Conservation (phyloP, 768 basidiomycete species). For the Piloderma croceum region DNA sequence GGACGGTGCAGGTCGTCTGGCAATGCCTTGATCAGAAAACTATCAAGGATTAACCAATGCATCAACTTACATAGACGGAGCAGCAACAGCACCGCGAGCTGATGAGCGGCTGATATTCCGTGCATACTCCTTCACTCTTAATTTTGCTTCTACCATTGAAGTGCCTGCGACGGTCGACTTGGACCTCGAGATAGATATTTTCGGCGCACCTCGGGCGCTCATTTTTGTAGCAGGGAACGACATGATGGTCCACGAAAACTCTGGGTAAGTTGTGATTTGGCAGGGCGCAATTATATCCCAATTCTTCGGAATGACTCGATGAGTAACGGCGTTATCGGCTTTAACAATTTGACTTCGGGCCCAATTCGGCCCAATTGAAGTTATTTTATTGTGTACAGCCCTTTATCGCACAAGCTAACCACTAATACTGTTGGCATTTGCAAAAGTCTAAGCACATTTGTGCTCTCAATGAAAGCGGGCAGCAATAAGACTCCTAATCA, state of each 20-base stretch:
- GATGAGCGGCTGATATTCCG: constrained; percentile 70
- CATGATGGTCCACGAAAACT: constrained; percentile 30
- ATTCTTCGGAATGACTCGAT: too few species aligned
- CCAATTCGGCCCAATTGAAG: too few species aligned
- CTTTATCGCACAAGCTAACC: too few species aligned
- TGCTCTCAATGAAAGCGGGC: too few species aligned
- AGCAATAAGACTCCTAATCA: too few species aligned
- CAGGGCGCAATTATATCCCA: too few species aligned
- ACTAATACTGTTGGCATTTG: too few species aligned
- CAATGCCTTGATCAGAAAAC: constrained; percentile 4
- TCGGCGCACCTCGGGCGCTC: constrained; percentile 37
- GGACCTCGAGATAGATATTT: constrained; percentile 40
- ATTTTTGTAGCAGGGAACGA: constrained; percentile 38
- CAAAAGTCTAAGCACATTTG: too few species aligned
- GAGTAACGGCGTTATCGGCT: too few species aligned
- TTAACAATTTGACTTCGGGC: too few species aligned
- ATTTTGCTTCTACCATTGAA: constrained; percentile 74
- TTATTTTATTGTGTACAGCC: too few species aligned
- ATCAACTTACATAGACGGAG: constrained; percentile 51
- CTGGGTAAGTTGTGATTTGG: too few species aligned
- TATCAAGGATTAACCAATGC: constrained; percentile 3
- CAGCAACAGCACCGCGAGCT: constrained; percentile 52
- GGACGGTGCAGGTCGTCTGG: constrained; percentile 59
- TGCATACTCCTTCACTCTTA: constrained; percentile 72
- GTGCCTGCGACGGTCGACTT: constrained; percentile 44